A percentile compares a stretch with the other conserved stretches of the same genome.
Evolutionary conservation across 139 green algal genomes (phyloP).

Genomic region (Picocystis salinarum): DNA sequence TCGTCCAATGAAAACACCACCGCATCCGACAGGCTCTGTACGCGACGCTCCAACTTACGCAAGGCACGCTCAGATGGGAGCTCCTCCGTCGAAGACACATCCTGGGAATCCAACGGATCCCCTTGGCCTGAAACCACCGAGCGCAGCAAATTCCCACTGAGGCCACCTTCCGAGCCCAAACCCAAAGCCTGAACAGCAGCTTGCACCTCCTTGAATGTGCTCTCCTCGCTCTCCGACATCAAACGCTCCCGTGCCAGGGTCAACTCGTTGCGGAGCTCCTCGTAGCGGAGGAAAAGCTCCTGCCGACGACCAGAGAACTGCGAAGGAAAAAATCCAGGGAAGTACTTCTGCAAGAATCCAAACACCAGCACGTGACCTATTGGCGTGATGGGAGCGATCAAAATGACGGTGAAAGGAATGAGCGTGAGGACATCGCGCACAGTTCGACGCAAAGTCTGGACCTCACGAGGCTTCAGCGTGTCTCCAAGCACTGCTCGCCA

Average conservation of each 20-base stretch:
- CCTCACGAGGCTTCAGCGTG: constrained; percentile 75
- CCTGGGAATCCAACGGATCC: too few relatives aligned
- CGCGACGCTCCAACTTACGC: too few relatives aligned
- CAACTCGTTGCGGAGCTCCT: constrained; percentile 53
- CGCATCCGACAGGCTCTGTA: too few relatives aligned
- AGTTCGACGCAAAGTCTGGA: constrained; percentile 72
- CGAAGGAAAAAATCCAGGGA: constrained; percentile 86
- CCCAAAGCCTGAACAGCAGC: too few relatives aligned
- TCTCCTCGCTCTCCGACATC: constrained; percentile 40
- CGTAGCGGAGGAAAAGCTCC: constrained; percentile 62
- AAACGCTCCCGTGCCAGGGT: constrained; percentile 27
- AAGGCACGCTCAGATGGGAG: too few relatives aligned
- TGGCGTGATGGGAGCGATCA: constrained; percentile 86
- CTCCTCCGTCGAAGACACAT: too few relatives aligned
- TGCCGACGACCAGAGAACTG: constrained; percentile 78
- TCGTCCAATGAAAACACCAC: too few relatives aligned
- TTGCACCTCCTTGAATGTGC: constrained; percentile 37
- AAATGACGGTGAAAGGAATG: constrained; percentile 92
- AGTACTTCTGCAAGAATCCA: constrained; percentile 91
- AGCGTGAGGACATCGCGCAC: constrained; percentile 76
- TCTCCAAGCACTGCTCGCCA: constrained; percentile 29
- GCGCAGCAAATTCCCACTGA: too few relatives aligned
- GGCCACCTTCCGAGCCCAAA: too few relatives aligned
- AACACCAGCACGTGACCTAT: constrained; percentile 95
- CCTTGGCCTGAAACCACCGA: too few relatives aligned